Percentiles rank a stretch among this genome's conserved stretches.
Evolutionary conservation across 371 early-diverging fungal genomes (phyloP).

Genomic region (Encephalitozoon romaleae): DNA sequence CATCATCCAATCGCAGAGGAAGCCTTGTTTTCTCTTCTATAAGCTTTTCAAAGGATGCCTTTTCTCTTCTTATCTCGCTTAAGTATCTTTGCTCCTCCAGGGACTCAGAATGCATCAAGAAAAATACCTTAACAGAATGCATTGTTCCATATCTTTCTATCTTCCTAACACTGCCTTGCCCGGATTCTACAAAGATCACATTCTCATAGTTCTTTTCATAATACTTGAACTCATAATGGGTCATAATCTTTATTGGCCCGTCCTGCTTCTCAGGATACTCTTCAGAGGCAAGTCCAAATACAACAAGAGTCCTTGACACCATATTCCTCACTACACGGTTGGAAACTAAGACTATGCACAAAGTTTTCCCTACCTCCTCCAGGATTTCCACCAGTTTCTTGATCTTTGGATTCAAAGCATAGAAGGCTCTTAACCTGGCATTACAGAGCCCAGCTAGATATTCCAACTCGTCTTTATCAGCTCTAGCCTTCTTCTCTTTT

Average conservation of each 20-base stretch:
- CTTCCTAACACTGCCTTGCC: slow-evolving; percentile 30
- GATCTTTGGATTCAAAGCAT: slow-evolving; percentile 16
- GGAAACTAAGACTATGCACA: slow-evolving; percentile 6
- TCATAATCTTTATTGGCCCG: neutral
- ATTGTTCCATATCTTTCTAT: slow-evolving; percentile 21
- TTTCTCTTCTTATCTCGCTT: slow-evolving; percentile 72
- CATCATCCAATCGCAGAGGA: slow-evolving; percentile 22
- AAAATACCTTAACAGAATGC: slow-evolving; percentile 4
- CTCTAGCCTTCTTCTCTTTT: neutral
- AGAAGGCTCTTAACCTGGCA: neutral
- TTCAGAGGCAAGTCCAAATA: neutral
- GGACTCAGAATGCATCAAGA: slow-evolving; percentile 65
- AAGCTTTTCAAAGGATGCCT: slow-evolving; percentile 78
- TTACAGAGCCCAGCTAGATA: neutral
- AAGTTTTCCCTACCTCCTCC: neutral
- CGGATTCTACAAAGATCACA: slow-evolving; percentile 25
- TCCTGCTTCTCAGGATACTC: neutral
- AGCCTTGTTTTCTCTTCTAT: slow-evolving; percentile 68
- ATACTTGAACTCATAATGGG: neutral
- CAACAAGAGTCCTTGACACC: neutral
- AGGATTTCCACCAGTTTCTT: neutral
- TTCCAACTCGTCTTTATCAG: neutral
- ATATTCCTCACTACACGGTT: neutral
- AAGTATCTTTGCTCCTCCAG: slow-evolving; percentile 84
- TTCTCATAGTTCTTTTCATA: slow-evolving; percentile 5